Percentiles rank a stretch among this genome's conserved stretches.
Evolutionary conservation across 495 filamentous ascomycete genomes (phyloP).

Genomic region (Aspergillus hancockii): DNA sequence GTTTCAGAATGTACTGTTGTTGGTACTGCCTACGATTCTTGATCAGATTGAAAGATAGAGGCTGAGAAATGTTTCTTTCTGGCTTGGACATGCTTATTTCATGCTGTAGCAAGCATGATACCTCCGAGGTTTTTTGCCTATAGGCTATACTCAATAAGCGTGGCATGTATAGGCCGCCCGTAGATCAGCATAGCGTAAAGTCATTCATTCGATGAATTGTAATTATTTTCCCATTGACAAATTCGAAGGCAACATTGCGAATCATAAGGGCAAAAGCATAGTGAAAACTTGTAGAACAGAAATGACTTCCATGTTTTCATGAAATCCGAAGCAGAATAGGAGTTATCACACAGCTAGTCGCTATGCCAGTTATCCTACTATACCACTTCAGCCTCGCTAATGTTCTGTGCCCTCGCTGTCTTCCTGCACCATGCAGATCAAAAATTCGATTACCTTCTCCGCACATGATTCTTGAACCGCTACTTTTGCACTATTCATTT

Average conservation of each 20-base stretch:
- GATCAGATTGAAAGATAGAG: neutral
- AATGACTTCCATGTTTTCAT: neutral
- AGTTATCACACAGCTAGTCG: neutral
- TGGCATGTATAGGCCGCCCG: neutral
- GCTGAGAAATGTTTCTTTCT: neutral
- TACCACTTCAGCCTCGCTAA: neutral
- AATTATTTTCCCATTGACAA: too few species aligned
- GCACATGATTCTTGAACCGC: conserved; percentile 26
- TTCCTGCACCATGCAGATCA: conserved; percentile 32
- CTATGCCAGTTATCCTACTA: neutral
- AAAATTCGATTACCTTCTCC: conserved; percentile 24
- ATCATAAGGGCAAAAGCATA: neutral
- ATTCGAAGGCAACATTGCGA: neutral
- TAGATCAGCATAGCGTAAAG: neutral
- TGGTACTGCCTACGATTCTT: neutral
- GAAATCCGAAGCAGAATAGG: neutral
- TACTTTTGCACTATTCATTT: neutral
- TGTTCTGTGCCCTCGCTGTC: conserved; percentile 20
- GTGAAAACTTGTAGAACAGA: neutral
- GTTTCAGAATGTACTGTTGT: neutral
- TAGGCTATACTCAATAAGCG: neutral
- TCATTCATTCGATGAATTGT: neutral
- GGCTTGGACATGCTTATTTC: neutral
- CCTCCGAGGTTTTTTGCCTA: neutral
- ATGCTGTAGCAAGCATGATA: neutral